Evolutionary conservation across 768 basidiomycete genomes (phyloP), one percentile per base, ranked within the genome.

Genomic region (Heimioporus sp.): DNA sequence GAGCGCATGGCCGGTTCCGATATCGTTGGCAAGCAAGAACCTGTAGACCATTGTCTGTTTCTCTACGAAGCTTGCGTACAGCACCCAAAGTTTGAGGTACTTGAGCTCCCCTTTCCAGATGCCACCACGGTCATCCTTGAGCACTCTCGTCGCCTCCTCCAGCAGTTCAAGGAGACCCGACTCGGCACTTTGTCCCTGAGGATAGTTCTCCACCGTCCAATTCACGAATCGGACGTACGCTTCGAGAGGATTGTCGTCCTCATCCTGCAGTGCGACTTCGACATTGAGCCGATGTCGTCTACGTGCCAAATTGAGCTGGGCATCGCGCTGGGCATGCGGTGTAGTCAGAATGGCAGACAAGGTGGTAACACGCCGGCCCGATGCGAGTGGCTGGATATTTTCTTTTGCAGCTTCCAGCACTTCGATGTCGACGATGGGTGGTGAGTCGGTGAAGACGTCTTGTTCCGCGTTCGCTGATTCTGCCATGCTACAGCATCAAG

Each of bases 201-300:
- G 94, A 65, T 98, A 96, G 67, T 92, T 93, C 66, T 96, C 92
- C 39, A 94, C 73, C 1, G 90, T 94, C 90, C 95, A 98, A 46
- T 88, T 80, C 46, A 98, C 87, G 58, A 98, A 85, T 54, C 80
- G 78, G 61, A 82, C 85, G 61, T 94, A 96, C 1, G 90, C 87
- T 55, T 95, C 93, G 36, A 98, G 75, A 0, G 91, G 84, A 49
- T 88, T 86, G 41, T 86, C 85, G 35, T 92, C 90, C 34, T 92
- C 92, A 50, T 81, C 78, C 51, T 78, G 71, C n/a, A 90, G 61
- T 1, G 87, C 83, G 10, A 88, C 63, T 59, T 86, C 80, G 15
- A 90, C 81, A 52, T 91, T 90, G 44, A 87, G 77, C 12, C 87
- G 80, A 19, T 87, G 80, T 20, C 84, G 71, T 54, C 80, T 81